Evolutionary conservation across 371 early-diverging fungal species (phyloP).

Genomic region (Mycotypha africana): DNA sequence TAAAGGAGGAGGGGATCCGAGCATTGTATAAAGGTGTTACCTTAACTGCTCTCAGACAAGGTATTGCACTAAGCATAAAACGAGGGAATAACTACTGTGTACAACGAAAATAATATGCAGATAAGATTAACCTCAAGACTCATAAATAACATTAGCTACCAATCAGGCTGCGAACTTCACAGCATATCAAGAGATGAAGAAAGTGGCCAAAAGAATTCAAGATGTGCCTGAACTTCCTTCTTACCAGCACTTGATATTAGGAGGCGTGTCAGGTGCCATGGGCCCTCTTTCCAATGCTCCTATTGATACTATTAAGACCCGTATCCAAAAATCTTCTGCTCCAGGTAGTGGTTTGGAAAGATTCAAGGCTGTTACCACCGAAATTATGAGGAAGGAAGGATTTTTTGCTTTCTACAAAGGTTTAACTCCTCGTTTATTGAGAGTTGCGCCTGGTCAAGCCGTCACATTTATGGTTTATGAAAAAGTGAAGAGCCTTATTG

Average conservation of each 20-base stretch:
- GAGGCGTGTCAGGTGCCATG: constrained; percentile 95
- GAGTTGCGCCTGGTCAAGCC: constrained; percentile 88
- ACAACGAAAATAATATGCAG: neutral
- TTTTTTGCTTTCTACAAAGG: constrained; percentile 94
- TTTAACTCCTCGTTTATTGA: constrained; percentile 86
- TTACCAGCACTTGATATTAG: constrained; percentile 87
- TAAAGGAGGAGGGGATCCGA: constrained; percentile 86
- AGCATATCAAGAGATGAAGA: constrained; percentile 91
- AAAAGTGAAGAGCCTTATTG: constrained; percentile 69
- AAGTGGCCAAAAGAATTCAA: constrained; percentile 55
- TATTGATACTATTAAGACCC: constrained; percentile 97
- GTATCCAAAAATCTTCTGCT: constrained; percentile 86
- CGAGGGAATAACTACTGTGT: too few species aligned
- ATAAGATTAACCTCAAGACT: neutral
- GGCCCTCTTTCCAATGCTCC: constrained; percentile 95
- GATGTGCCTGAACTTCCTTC: constrained; percentile 79
- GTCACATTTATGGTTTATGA: constrained; percentile 89
- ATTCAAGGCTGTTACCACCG: constrained; percentile 66
- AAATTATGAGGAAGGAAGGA: constrained; percentile 87
- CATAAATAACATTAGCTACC: constrained; percentile 56
- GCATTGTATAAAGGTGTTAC: constrained; percentile 94
- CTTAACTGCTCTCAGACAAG: constrained; percentile 94
- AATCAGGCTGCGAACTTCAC: constrained; percentile 99
- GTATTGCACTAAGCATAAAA: too few species aligned
- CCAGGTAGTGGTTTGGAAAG: constrained; percentile 76